Percentiles rank a stretch among this genome's conserved stretches.
These are phyloP conservation scores for Gynostemma pentaphyllum DNA, from an alignment of 306 rosid genomes.

Conservation along the genomic window DNA sequence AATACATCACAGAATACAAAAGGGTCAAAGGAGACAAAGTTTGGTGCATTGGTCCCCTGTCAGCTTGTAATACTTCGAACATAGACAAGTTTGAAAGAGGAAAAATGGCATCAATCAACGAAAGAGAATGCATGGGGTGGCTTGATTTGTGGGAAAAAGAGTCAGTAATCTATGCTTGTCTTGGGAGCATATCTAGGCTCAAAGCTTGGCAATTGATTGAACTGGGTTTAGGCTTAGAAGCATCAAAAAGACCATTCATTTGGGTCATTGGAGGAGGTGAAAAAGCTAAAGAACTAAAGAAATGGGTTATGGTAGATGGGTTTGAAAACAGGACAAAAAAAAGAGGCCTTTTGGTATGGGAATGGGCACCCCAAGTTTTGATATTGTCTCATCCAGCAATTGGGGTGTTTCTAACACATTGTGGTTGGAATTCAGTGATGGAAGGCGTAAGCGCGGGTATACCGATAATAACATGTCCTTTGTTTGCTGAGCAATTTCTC, in stretches of 20 bases:
- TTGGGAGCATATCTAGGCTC: constrained; percentile 50
- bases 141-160: constrained; percentile 23
- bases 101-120: constrained; percentile 23
- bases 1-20: constrained; percentile 10
- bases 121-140: constrained; percentile 33
- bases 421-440: constrained; percentile 22
- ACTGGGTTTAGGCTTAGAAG: constrained; percentile 51
- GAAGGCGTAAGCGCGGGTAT: constrained; percentile 27
- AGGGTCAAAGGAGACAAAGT: constrained; percentile 10
- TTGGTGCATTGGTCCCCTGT: constrained; percentile 35
- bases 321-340: constrained; percentile 37
- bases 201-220: constrained; percentile 28
- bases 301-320: constrained; percentile 26
- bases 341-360: constrained; percentile 39
- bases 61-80: constrained; percentile 23
- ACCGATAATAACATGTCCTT: constrained; percentile 29
- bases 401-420: constrained; percentile 30
- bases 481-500: constrained; percentile 27
- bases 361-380: constrained; percentile 66
- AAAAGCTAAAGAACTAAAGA: constrained; percentile 21
- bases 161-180: constrained; percentile 43
- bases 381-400: constrained; percentile 39
- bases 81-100: constrained; percentile 52
- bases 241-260: constrained; percentile 38
- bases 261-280: constrained; percentile 47